Evolutionary conservation across 495 filamentous ascomycete genomes (phyloP), one percentile per base, ranked within the genome.

Genomic region (Evansstolkia leycettana): DNA sequence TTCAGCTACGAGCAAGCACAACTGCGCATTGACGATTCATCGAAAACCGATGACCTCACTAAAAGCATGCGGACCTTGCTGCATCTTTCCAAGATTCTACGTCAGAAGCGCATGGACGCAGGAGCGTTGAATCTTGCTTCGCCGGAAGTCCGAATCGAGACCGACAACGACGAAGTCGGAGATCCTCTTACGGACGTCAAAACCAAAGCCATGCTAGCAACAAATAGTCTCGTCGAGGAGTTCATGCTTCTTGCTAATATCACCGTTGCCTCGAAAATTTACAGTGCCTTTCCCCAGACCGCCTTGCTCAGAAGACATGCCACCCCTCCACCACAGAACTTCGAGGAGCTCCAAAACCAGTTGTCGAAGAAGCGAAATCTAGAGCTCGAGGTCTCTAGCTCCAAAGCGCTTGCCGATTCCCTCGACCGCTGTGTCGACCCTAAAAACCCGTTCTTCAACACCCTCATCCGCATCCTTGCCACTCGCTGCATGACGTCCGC

Each of bases 191-290:
- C 59, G 5, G 92, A 99, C 51, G 80, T 99, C 41, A 85, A 95
- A 64, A 93, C 85, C 1, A 98, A 96, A 55, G 68, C 84, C 37
- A 73, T 82, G 39, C 75, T 96, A n/a, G 85, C 84, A 48, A 98
- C 90, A 36, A 96, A 95, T 66, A 95, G 88, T 16, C 71, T 98
- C 5, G 90, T 98, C 16, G 90, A 98, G 50, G 90, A 98, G 48
- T 96, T 98, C 68, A 98, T 98, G 90, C 70, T 96, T 49, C 83
- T 96, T 50, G 90, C 92, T 65, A 98, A 96, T 59, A 94, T 83
- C 51, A 84, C 76, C 40, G 90, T 98, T 16, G 90, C 87, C 5
- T 63, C 73, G 26, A 92, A 84, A 50, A 84, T 92, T 46, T 84
- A 89, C 62, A 69, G 78, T 34, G 74, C 85, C 9, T 96, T 94